phyloP scores from a whole-genome alignment of 306 rosid genomes.

The Malus fusca region DNA sequence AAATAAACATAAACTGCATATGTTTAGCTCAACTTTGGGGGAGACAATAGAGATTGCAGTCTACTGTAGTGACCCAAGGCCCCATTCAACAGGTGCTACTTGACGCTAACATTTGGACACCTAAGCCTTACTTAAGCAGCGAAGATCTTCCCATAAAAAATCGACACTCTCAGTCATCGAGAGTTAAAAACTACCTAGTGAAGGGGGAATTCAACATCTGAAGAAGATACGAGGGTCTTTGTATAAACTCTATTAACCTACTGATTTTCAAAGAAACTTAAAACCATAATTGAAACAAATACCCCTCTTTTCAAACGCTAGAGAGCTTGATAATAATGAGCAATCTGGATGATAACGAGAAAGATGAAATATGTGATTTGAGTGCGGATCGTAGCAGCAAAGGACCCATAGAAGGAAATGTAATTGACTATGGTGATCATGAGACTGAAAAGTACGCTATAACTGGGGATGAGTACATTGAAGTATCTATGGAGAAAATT shows the following conservation, averaged over 20 bases:
- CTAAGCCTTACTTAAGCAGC: background rate
- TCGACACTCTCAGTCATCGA: background rate
- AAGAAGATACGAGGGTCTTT: background rate
- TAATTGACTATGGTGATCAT: constrained; percentile 13
- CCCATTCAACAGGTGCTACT: background rate
- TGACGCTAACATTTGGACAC: background rate
- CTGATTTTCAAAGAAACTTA: background rate
- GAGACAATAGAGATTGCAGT: background rate
- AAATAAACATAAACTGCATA: background rate
- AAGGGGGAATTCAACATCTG: background rate
- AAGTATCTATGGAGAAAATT: constrained; percentile 7
- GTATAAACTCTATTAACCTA: background rate
- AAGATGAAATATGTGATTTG: constrained; percentile 24
- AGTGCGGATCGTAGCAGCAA: constrained; percentile 10
- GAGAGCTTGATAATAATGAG: background rate
- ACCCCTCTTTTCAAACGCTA: background rate
- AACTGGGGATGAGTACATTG: constrained; percentile 14
- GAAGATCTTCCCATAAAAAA: background rate
- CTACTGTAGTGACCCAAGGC: background rate
- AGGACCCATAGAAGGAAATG: constrained; percentile 23
- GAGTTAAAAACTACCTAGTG: background rate
- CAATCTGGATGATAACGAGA: background rate
- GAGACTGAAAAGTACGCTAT: constrained; percentile 12
- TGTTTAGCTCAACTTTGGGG: background rate
- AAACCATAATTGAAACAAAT: background rate